Evolutionary conservation across 2,329 filamentous ascomycete species (phyloP).

Genomic region (Fusarium sp.): DNA sequence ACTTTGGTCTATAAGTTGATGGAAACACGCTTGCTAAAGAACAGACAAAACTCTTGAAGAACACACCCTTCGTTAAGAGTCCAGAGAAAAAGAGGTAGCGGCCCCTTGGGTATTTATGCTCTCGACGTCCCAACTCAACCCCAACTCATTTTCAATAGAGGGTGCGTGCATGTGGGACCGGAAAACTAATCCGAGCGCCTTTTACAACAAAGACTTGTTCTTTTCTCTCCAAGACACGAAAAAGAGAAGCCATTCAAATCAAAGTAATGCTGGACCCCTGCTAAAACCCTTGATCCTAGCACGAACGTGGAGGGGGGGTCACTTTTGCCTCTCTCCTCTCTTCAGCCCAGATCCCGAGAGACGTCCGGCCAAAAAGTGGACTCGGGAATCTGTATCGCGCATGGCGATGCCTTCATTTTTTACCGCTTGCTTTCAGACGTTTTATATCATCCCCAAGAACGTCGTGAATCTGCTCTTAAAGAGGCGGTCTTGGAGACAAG

Average conservation of each 20-base stretch:
- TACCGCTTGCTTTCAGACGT: conserved; percentile 30
- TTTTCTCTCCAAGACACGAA: neutral
- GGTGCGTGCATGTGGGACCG: conserved; percentile 34
- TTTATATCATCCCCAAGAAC: conserved; percentile 18
- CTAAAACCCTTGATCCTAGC: conserved; percentile 6
- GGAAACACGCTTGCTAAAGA: conserved; percentile 11
- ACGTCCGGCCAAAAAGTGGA: conserved; percentile 46
- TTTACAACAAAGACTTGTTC: conserved; percentile 3
- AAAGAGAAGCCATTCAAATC: conserved; percentile 31
- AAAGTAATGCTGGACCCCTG: conserved; percentile 11
- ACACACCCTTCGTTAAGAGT: neutral
- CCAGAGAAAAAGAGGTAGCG: conserved; percentile 14
- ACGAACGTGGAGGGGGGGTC: conserved; percentile 3
- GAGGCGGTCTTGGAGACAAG: neutral
- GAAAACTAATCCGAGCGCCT: conserved; percentile 26
- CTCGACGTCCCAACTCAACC: conserved; percentile 14
- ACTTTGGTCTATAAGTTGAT: conserved; percentile 2
- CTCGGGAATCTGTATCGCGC: conserved; percentile 14
- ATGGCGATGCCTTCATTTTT: conserved; percentile 39
- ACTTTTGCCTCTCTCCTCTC: conserved; percentile 1
- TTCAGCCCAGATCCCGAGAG: conserved; percentile 43
- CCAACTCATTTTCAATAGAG: conserved; percentile 1
- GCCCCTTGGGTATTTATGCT: conserved; percentile 46
- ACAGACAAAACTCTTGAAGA: neutral
- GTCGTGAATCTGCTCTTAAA: neutral